Evolutionary conservation across 2,329 filamentous ascomycete genomes (phyloP).

Genomic region (Microdochium trichocladiopsis): DNA sequence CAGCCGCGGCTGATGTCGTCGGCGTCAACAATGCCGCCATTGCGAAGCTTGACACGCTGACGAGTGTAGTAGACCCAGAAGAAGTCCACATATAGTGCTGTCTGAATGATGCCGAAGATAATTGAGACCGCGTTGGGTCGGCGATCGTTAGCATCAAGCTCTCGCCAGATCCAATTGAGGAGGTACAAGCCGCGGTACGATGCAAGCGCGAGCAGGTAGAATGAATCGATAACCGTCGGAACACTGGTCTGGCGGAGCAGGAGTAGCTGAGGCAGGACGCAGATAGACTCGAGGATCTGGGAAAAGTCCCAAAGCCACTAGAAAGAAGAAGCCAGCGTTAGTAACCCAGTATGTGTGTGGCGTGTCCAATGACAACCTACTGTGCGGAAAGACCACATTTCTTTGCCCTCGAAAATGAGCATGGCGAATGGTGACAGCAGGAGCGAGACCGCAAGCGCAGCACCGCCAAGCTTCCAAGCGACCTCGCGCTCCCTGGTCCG

Average conservation of each 20-base stretch:
- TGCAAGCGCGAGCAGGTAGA: constrained; percentile 82
- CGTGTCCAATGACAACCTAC: constrained; percentile 27
- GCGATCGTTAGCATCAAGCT: constrained; percentile 48
- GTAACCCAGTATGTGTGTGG: constrained; percentile 1
- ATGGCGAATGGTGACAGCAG: constrained; percentile 66
- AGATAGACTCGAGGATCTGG: constrained; percentile 84
- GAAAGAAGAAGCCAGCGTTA: constrained; percentile 6
- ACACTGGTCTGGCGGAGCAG: constrained; percentile 91
- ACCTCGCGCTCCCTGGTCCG: constrained; percentile 85
- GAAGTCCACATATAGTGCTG: constrained; percentile 85
- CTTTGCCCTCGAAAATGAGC: constrained; percentile 52
- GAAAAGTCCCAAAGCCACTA: constrained; percentile 84
- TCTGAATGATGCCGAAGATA: constrained; percentile 85
- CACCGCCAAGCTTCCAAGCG: constrained; percentile 84
- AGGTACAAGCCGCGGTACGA: constrained; percentile 86
- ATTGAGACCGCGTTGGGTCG: constrained; percentile 66
- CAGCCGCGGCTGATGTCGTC: constrained; percentile 84
- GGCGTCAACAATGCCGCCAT: constrained; percentile 80
- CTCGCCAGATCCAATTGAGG: constrained; percentile 79
- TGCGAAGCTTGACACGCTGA: constrained; percentile 87
- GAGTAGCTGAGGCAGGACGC: constrained; percentile 83
- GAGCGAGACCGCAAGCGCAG: constrained; percentile 58
- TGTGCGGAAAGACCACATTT: constrained; percentile 38
- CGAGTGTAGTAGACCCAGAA: constrained; percentile 95
- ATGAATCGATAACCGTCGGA: constrained; percentile 94